Evolutionary conservation across 257 asterid genomes (phyloP).

Genomic region (Handroanthus guayacan): DNA sequence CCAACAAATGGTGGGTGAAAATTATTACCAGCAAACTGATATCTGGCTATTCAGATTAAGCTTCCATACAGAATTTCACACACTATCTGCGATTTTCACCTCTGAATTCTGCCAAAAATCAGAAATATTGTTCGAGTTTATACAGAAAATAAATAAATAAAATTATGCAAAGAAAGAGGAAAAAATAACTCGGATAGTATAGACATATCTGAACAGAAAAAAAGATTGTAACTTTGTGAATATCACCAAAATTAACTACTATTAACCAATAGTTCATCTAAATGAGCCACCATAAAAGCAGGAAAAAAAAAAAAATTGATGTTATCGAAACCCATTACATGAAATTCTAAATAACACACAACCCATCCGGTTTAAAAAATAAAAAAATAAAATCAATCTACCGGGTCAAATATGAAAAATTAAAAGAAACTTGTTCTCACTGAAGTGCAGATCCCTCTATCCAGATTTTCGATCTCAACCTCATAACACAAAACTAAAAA

Average conservation of each 20-base stretch:
- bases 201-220: conserved; percentile 4
- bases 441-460: conserved; percentile 44
- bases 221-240: conserved; percentile 38
- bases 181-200: not conserved
- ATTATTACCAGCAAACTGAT: not conserved
- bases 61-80: not conserved
- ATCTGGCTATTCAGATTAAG: not conserved
- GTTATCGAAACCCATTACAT: conserved; percentile 15
- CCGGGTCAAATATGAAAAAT: not conserved
- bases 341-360: conserved; percentile 15
- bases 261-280: conserved; percentile 30
- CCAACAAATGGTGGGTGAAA: conserved; percentile 16
- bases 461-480: conserved; percentile 37
- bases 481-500: not conserved
- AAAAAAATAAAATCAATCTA: not conserved
- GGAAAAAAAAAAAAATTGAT: conserved; percentile 16
- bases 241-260: conserved; percentile 35
- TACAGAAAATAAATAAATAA: not conserved
- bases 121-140: conserved; percentile 2
- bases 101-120: conserved; percentile 25
- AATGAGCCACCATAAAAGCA: conserved; percentile 23
- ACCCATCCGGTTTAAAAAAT: conserved; percentile 1
- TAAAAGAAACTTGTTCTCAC: not conserved
- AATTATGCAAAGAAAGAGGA: not conserved
- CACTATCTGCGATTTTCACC: not conserved